phyloP scores from a whole-genome alignment of 2,329 filamentous ascomycete species.

The Hypoxylon sp. region DNA sequence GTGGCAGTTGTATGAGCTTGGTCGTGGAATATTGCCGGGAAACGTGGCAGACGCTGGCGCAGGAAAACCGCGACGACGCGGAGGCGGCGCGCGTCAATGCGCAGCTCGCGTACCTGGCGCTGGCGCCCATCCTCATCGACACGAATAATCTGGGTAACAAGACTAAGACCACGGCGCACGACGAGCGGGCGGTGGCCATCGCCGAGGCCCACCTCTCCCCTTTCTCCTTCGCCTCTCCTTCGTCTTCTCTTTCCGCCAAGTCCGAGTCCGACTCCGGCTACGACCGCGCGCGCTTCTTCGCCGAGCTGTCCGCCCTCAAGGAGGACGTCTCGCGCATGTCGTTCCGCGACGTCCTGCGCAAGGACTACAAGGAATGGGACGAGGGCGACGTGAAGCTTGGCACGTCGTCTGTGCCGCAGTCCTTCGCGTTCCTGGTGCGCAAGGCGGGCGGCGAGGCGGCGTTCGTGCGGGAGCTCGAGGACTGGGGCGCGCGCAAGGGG shows the following conservation, averaged over 20 bases:
- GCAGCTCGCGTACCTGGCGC: conserved; percentile 73
- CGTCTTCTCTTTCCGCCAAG: neutral
- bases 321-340: conserved; percentile 72
- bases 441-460: conserved; percentile 61
- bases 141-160: conserved; percentile 72
- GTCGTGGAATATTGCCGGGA: conserved; percentile 70
- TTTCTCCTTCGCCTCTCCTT: neutral
- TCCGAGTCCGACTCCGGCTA: conserved; percentile 56
- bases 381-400: conserved; percentile 66
- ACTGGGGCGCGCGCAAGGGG: conserved; percentile 67
- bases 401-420: conserved; percentile 74
- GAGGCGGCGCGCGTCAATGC: conserved; percentile 58
- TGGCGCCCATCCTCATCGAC: conserved; percentile 80
- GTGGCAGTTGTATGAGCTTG: conserved; percentile 80
- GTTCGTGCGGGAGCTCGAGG: conserved; percentile 62
- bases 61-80: conserved; percentile 55
- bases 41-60: conserved; percentile 67
- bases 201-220: conserved; percentile 63
- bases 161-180: conserved; percentile 74
- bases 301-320: conserved; percentile 73
- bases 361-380: conserved; percentile 87
- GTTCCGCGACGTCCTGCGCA: conserved; percentile 77
- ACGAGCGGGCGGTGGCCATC: conserved; percentile 68
- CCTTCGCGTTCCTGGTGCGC: conserved; percentile 69
- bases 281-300: conserved; percentile 68